These are phyloP conservation scores for Chamaenerion angustifolium DNA, from an alignment of 345 rosid species.

Conservation along the genomic window DNA sequence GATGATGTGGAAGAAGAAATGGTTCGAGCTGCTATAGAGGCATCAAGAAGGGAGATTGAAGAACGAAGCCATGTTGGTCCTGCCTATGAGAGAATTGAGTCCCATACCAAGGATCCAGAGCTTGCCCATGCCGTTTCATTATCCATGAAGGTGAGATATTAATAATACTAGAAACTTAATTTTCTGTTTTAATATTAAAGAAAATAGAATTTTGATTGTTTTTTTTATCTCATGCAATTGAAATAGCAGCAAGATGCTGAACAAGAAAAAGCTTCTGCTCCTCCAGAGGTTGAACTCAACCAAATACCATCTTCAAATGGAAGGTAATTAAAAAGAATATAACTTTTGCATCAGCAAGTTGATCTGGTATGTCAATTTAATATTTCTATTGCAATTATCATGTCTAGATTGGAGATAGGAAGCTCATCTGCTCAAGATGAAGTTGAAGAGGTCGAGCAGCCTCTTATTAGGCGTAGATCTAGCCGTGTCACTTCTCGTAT, in stretches of 20 bases:
- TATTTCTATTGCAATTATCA: neutral
- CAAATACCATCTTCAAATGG: conserved; percentile 41
- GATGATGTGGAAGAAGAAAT: conserved; percentile 92
- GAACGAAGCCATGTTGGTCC: conserved; percentile 22
- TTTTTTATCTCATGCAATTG: conserved; percentile 11
- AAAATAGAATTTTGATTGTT: neutral
- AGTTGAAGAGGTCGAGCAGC: conserved; percentile 58
- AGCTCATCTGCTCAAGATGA: conserved; percentile 60
- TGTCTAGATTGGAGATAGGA: conserved; percentile 47
- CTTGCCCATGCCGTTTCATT: conserved; percentile 59
- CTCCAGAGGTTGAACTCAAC: conserved; percentile 26
- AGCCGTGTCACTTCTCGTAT: conserved; percentile 36
- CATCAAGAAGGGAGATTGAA: conserved; percentile 67
- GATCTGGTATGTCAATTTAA: no score
- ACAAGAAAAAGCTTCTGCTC: conserved; percentile 43
- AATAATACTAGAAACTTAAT: no score
- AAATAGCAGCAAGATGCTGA: conserved; percentile 46
- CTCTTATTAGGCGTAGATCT: conserved; percentile 61
- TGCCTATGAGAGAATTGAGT: conserved; percentile 24
- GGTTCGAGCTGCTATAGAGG: conserved; percentile 97
- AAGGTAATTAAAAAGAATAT: conserved; percentile 28
- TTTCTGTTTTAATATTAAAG: no score
- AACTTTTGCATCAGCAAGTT: no score
- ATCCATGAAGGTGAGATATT: conserved; percentile 41
- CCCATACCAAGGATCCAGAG: conserved; percentile 42